phyloP scores from a whole-genome alignment of 2,329 filamentous ascomycete genomes.

The Pyrenochaeta sp. region DNA sequence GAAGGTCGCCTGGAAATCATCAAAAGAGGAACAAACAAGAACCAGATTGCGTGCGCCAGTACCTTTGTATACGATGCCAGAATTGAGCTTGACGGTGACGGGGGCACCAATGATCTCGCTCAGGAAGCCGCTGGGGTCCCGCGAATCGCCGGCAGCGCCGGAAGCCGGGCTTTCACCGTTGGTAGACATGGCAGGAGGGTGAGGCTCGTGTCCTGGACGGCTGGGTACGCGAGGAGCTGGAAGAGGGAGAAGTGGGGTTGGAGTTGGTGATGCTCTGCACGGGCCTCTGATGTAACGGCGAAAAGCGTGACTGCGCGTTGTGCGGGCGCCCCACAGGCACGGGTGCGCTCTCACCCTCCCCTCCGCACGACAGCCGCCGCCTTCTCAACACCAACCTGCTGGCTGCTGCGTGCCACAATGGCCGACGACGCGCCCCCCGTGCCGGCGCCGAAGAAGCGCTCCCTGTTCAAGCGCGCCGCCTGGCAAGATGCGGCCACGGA shows the following conservation, averaged over 20 bases:
- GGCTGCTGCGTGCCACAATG: constrained; percentile 30
- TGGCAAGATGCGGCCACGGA: constrained; percentile 55
- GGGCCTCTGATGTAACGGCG: constrained; percentile 21
- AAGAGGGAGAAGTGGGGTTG: constrained; percentile 5
- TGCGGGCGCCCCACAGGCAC: too few relatives aligned
- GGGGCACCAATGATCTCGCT: constrained; percentile 92
- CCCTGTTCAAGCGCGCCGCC: constrained; percentile 64
- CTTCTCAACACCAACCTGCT: neutral
- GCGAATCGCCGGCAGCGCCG: constrained; percentile 74
- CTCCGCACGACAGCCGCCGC: neutral
- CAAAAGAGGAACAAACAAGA: too few relatives aligned
- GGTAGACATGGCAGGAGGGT: constrained; percentile 22
- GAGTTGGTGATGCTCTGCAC: constrained; percentile 21
- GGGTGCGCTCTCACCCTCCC: constrained; percentile 5
- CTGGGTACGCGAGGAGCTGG: neutral
- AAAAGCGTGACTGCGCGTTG: constrained; percentile 45
- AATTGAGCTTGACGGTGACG: constrained; percentile 97
- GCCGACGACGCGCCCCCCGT: constrained; percentile 27
- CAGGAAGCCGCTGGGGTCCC: constrained; percentile 92
- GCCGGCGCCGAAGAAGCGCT: constrained; percentile 51
- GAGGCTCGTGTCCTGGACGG: neutral
- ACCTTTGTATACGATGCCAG: constrained; percentile 98
- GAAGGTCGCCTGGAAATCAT: constrained; percentile 76
- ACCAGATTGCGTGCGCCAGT: too few relatives aligned
- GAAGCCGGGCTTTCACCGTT: constrained; percentile 69